Conservation (phyloP, 2,329 filamentous ascomycete genomes). For the Epichloe aotearoae region DNA sequence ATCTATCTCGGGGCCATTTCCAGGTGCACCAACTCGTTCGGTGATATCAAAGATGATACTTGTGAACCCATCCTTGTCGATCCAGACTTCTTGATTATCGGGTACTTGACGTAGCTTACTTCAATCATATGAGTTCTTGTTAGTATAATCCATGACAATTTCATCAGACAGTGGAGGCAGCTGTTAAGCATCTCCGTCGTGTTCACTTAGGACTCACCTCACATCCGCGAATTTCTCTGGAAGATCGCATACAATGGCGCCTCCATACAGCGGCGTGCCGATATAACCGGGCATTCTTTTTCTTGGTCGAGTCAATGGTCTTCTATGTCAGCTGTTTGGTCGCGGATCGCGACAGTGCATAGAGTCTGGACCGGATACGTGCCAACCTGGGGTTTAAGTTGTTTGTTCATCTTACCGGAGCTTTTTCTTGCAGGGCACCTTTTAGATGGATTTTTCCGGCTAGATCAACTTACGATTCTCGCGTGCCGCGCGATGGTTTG, state of each 20-base stretch:
- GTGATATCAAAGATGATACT: slow-evolving; percentile 85
- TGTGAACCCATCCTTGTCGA: slow-evolving; percentile 71
- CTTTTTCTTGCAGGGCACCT: too few relatives aligned
- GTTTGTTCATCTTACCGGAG: neutral
- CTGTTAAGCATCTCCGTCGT: slow-evolving; percentile 11
- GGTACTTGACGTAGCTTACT: slow-evolving; percentile 64
- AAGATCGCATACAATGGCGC: slow-evolving; percentile 55
- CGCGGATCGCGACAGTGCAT: neutral
- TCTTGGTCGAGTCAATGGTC: neutral
- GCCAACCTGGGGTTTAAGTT: neutral
- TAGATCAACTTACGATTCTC: too few relatives aligned
- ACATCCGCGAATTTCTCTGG: slow-evolving; percentile 58
- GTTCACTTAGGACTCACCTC: slow-evolving; percentile 34
- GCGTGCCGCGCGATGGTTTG: too few relatives aligned
- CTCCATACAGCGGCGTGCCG: slow-evolving; percentile 54
- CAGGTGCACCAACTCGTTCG: slow-evolving; percentile 54
- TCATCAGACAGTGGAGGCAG: neutral
- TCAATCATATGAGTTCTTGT: neutral
- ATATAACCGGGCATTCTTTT: slow-evolving; percentile 38
- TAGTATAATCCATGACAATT: neutral
- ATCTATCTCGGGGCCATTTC: slow-evolving; percentile 45
- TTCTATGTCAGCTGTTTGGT: neutral
- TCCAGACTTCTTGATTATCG: slow-evolving; percentile 85
- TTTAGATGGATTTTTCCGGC: too few relatives aligned
- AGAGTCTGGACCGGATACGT: neutral